Conservation (phyloP, 106 monocot species). For the Acorus calamus region DNA sequence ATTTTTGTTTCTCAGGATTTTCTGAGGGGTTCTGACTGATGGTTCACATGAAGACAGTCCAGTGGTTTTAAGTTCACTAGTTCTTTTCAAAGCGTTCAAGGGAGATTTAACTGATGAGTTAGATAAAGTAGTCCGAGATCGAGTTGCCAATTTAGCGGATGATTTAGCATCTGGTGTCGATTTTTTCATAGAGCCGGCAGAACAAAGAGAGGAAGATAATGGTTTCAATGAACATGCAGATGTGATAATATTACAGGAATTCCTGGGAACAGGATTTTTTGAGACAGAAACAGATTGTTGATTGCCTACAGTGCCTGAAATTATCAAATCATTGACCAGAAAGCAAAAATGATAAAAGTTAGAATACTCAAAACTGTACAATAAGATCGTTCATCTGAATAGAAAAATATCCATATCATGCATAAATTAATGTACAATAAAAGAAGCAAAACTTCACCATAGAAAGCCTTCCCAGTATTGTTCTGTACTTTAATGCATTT, state of each 20-base stretch:
- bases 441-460: no score
- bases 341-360: no score
- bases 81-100: slow-evolving; percentile 6
- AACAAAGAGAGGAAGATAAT: not conserved
- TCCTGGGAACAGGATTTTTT: slow-evolving; percentile 4
- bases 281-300: slow-evolving; percentile 7
- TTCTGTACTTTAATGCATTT: no score
- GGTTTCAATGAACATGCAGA: slow-evolving; percentile 4
- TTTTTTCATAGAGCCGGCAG: not conserved
- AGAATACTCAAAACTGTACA: no score
- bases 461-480: no score
- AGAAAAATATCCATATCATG: no score
- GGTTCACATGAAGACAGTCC: slow-evolving; percentile 5
- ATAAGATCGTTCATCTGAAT: no score
- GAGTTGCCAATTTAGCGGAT: not conserved
- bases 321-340: no score
- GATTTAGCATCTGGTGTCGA: slow-evolving; percentile 1
- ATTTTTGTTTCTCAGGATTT: slow-evolving; percentile 4
- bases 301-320: slow-evolving; percentile 18
- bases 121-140: not conserved
- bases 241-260: not conserved
- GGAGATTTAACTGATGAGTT: slow-evolving; percentile 10
- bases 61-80: not conserved
- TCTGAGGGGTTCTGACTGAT: slow-evolving; percentile 5
- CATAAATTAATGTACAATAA: no score